phyloP scores from a whole-genome alignment of 1,139 yeast species.

The Geotrichum restrictum region DNA sequence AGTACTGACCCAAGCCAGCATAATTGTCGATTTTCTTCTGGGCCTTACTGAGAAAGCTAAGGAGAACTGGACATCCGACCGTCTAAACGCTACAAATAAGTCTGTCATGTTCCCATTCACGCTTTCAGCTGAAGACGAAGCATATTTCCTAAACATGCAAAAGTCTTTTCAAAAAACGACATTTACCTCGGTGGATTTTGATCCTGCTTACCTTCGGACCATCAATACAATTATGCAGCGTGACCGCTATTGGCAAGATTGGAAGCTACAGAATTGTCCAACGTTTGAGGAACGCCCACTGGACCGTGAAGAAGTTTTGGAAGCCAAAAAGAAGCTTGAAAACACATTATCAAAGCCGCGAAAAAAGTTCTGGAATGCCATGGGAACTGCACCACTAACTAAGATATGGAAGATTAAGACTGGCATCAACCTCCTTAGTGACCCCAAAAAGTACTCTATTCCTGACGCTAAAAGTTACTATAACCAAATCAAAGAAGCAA shows the following conservation, averaged over 20 bases:
- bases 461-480: slow-evolving; percentile 28
- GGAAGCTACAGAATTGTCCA: slow-evolving; percentile 39
- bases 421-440: slow-evolving; percentile 30
- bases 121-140: slow-evolving; percentile 25
- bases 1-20: slow-evolving; percentile 34
- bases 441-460: slow-evolving; percentile 21
- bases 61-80: slow-evolving; percentile 21
- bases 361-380: slow-evolving; percentile 32
- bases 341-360: slow-evolving; percentile 26
- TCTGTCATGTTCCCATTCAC: slow-evolving; percentile 31
- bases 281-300: slow-evolving; percentile 31
- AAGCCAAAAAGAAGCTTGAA: slow-evolving; percentile 23
- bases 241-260: slow-evolving; percentile 38
- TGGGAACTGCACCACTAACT: slow-evolving; percentile 40
- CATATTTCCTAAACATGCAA: slow-evolving; percentile 26
- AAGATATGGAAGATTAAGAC: slow-evolving; percentile 34
- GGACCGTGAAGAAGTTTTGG: slow-evolving; percentile 12
- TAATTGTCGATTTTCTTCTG: slow-evolving; percentile 34
- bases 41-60: slow-evolving; percentile 26
- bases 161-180: slow-evolving; percentile 20
- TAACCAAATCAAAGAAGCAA: slow-evolving; percentile 21
- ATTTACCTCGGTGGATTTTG: slow-evolving; percentile 24
- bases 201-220: slow-evolving; percentile 26
- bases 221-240: slow-evolving; percentile 29
- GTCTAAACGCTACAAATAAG: slow-evolving; percentile 29